A percentile compares a stretch with the other conserved stretches of the same genome.
phyloP scores from a whole-genome alignment of 257 asterid species.

The Primulina eburnea region DNA sequence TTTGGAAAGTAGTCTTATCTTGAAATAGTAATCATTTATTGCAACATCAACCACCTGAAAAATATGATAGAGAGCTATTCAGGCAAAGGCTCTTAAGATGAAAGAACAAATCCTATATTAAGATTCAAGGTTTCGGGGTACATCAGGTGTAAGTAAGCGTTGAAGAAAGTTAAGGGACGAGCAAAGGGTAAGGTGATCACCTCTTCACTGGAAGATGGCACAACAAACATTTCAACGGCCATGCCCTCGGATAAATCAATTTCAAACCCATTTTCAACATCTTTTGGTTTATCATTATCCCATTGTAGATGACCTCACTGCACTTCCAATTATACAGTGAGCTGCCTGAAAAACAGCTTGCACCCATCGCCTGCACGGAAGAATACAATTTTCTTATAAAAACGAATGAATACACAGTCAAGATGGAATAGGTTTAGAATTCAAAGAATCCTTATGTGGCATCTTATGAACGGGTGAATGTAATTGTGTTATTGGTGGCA shows the following conservation, averaged over 20 bases:
- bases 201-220: slow-evolving; percentile 62
- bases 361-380: slow-evolving; percentile 72
- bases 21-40: slow-evolving; percentile 49
- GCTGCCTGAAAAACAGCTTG: slow-evolving; percentile 74
- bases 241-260: slow-evolving; percentile 79
- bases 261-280: slow-evolving; percentile 37
- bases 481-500: not conserved
- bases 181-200: slow-evolving; percentile 31
- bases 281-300: slow-evolving; percentile 28
- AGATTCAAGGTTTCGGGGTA: not conserved
- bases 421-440: not conserved
- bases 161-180: not conserved
- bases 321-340: slow-evolving; percentile 30
- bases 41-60: slow-evolving; percentile 52
- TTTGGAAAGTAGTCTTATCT: slow-evolving; percentile 66
- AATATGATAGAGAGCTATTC: not conserved
- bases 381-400: not conserved
- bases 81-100: not conserved
- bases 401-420: not conserved
- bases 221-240: slow-evolving; percentile 72
- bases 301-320: slow-evolving; percentile 18
- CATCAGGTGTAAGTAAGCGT: not conserved
- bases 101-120: not conserved
- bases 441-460: not conserved
- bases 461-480: not conserved